These are phyloP conservation scores for Fusarium penzigii DNA, from an alignment of 2,329 filamentous ascomycete species.

Conservation along the genomic window DNA sequence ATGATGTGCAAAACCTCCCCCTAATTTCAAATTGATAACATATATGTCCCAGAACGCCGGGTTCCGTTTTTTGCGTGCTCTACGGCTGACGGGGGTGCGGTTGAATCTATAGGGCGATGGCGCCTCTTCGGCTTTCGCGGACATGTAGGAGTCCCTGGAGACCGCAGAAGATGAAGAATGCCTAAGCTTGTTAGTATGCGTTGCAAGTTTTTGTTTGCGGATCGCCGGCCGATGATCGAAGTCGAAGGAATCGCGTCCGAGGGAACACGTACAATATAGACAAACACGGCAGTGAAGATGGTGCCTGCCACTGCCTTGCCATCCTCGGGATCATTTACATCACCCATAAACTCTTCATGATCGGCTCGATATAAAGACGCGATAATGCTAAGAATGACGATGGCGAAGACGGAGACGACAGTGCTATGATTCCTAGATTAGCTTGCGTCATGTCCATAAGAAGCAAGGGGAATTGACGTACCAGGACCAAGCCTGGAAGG, in stretches of 20 bases:
- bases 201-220: too few relatives aligned
- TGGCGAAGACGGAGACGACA: conserved; percentile 66
- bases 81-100: conserved; percentile 16
- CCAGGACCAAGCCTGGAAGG: conserved; percentile 95
- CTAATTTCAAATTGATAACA: conserved; percentile 26
- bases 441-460: conserved; percentile 17
- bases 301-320: conserved; percentile 78
- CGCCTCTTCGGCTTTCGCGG: conserved; percentile 78
- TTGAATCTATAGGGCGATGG: conserved; percentile 67
- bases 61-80: conserved; percentile 23
- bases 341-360: conserved; percentile 83
- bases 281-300: conserved; percentile 82
- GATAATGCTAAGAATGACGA: conserved; percentile 65
- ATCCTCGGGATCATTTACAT: conserved; percentile 69
- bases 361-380: conserved; percentile 74
- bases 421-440: conserved; percentile 56
- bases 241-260: neutral
- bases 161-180: conserved; percentile 88
- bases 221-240: conserved; percentile 5
- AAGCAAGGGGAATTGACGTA: conserved; percentile 47
- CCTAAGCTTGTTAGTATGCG: conserved; percentile 47
- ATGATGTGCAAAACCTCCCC: conserved; percentile 23
- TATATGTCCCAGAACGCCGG: conserved; percentile 28
- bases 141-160: conserved; percentile 85
- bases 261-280: conserved; percentile 74